Conservation (phyloP, 202 grass and related monocot species). For the Digitaria exilis region DNA sequence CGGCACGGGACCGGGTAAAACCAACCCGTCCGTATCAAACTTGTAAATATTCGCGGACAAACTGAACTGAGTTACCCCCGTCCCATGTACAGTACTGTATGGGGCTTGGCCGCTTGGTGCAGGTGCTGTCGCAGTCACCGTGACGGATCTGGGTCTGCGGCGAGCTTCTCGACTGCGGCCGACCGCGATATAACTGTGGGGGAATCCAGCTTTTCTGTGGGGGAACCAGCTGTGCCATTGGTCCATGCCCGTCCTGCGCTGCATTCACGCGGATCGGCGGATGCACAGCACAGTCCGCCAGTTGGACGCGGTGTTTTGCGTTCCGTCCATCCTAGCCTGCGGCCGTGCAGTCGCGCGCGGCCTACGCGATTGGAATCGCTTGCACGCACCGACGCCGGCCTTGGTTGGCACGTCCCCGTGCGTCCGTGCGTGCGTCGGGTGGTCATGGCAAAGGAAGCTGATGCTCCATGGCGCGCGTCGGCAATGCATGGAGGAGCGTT, state of each 20-base stretch:
- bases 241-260: neutral
- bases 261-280: constrained; percentile 16
- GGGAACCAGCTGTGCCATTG: neutral
- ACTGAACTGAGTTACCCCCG: no score
- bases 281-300: neutral
- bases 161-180: neutral
- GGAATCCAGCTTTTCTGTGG: constrained; percentile 12
- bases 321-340: no score
- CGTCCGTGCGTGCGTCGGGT: neutral
- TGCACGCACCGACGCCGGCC: neutral
- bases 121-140: neutral
- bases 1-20: constrained; percentile 11
- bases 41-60: neutral
- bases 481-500: neutral
- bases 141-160: neutral
- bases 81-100: no score
- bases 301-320: neutral
- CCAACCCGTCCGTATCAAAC: neutral
- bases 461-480: neutral
- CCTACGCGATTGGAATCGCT: neutral
- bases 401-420: neutral
- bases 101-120: no score
- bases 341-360: neutral
- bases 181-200: constrained; percentile 33
- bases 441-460: neutral